Evolutionary conservation across 2,329 filamentous ascomycete species (phyloP), one percentile per base, ranked within the genome.

Genomic region (Xylariaceae sp.): DNA sequence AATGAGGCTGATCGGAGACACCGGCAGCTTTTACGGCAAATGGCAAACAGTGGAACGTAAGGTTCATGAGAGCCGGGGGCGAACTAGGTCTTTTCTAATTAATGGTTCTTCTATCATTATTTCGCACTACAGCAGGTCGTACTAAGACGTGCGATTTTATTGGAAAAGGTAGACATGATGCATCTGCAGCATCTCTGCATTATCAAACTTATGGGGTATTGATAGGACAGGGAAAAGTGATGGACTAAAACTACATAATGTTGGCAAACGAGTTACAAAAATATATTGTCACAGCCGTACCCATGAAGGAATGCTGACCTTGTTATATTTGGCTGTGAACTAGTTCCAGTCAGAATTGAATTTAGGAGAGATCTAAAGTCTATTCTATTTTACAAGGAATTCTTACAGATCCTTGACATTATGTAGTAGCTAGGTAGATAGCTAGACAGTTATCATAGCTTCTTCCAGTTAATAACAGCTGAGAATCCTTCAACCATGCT

Each of bases 11-110:
- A 54, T 23, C 16, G 23, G 23, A 40, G 18, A 9, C 9, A 21
- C 23, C 20, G 41, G 40, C 48, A 75, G 73, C 20, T 71, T 76
- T 43, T 61, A 73, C 43, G 69, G 75, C 0, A 62, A 72, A 41
- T 70, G 62, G 44, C 70, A 68, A 44, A 62, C 62, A 18, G 51
- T 63, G 0, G 73, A 74, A 1, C 52, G 52, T 1, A n/a, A 63
- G 19, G 66, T 77, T 21, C 62, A 70, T 19, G 77, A 77, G 47
- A n/a, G n/a, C n/a, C n/a, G 74, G 75, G 3, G 72, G 75, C 19
- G 74, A 77, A 61, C 51, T 76, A 16, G 73, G 75, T 0, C 50
- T 71, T n/a, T 77, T 76, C 61, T 72, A 75, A 52, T 77, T 73
- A 48, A 73, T 74, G 75, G 73, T 4, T 76, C 73, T 2, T 73